A percentile compares a stretch with the other conserved stretches of the same genome.
Evolutionary conservation across 2,329 filamentous ascomycete genomes (phyloP).

Genomic region (Coleophoma eucalyptorum): DNA sequence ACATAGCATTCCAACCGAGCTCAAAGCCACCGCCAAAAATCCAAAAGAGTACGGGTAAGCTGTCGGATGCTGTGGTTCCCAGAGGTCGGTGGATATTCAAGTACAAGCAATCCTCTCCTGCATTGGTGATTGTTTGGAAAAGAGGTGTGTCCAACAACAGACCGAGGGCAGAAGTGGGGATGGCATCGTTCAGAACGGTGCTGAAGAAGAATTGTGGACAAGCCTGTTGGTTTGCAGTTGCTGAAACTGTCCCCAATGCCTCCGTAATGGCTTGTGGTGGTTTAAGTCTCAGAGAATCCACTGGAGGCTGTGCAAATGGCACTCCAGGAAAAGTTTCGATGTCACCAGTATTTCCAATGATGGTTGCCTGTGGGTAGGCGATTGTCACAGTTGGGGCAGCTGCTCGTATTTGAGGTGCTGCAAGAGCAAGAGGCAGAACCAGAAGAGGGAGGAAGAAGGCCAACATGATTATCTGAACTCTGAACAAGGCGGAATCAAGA

Average conservation of each 20-base stretch:
- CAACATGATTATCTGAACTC: no score
- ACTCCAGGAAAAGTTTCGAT: slow-evolving; percentile 73
- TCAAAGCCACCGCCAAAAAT: slow-evolving; percentile 67
- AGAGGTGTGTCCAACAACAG: slow-evolving; percentile 51
- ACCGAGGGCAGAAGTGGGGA: slow-evolving; percentile 39
- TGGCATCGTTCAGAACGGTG: slow-evolving; percentile 33
- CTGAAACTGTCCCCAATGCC: slow-evolving; percentile 56
- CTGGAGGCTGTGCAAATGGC: slow-evolving; percentile 69
- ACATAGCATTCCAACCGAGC: slow-evolving; percentile 46
- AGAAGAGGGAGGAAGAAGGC: neutral
- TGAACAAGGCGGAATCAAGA: no score
- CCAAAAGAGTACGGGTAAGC: slow-evolving; percentile 66
- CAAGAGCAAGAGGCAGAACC: slow-evolving; percentile 6
- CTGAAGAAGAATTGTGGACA: slow-evolving; percentile 72
- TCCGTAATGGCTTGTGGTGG: slow-evolving; percentile 59
- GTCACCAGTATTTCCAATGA: slow-evolving; percentile 9
- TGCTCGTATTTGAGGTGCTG: slow-evolving; percentile 7
- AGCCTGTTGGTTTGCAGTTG: slow-evolving; percentile 51
- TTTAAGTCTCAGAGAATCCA: slow-evolving; percentile 62
- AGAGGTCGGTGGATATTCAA: slow-evolving; percentile 56
- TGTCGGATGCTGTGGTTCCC: slow-evolving; percentile 48
- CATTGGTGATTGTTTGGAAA: slow-evolving; percentile 49
- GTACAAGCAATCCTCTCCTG: slow-evolving; percentile 62
- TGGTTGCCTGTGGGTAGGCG: slow-evolving; percentile 15
- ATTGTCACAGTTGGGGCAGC: slow-evolving; percentile 15